Evolutionary conservation across 768 basidiomycete species (phyloP), one percentile per base, ranked within the genome.

Genomic region (Boletus eberwhitei): DNA sequence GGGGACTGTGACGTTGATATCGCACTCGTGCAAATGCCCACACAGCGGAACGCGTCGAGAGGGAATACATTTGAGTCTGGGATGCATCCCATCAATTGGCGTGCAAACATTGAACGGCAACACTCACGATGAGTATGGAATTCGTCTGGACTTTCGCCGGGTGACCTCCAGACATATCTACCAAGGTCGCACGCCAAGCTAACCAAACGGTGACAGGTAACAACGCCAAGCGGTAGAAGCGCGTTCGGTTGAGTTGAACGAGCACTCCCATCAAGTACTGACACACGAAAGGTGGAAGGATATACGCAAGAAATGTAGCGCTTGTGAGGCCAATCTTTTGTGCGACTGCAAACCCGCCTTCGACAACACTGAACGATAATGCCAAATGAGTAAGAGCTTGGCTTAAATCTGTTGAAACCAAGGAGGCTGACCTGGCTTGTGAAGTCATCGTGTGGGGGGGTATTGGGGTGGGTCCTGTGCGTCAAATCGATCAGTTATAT

Each of bases 241-340:
- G 52, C n/a, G 53, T 76, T 65, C 14, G 81, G 77, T 50, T 71
- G 63, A 77, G 66, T 32, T 81, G 71, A 19, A 84, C 80, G 34
- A 86, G 74, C n/a, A 82, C 67, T 8, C 80, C 83, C 45, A 79
- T 78, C 36, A 66, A 60, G 69, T 80, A 82, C 62, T 83, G 83
- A 53, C 70, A 70, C 17, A 76, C 53, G 0, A 83, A 40, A 8
- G 77, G 71, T 6, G 78, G 81, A 8, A 79, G 53, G 40, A 83
- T 53, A 52, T 75, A 70, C 14, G 66, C 66, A 3, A 61, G 34
- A 68, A 59, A 61, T 73, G 74, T 16, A 63, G 52, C 6, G 6
- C n/a, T 46, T 6, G 61, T 59, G 31, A 63, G 53, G 37, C 8
- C 32, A 5, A 54, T 16, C 35, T 50, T 53, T 3, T 49, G 40